phyloP scores from a whole-genome alignment of 192 early-diverging fungal species.

The Backusella morwellensis region DNA sequence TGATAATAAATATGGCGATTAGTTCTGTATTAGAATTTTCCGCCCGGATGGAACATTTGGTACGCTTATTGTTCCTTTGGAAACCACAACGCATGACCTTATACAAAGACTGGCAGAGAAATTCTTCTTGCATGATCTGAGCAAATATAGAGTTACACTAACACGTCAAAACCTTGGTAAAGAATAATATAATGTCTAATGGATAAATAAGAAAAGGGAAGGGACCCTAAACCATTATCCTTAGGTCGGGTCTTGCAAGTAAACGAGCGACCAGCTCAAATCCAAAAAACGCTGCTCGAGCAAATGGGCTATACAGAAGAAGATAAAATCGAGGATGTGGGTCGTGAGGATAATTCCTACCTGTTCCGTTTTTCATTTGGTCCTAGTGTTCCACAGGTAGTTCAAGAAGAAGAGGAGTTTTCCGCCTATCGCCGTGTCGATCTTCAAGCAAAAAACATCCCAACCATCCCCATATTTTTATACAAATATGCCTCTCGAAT shows the following conservation, averaged over 20 bases:
- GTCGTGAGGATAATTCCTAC: conserved; percentile 85
- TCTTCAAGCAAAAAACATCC: conserved; percentile 66
- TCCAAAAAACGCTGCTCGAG: conserved; percentile 71
- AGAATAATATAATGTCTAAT: conserved; percentile 32
- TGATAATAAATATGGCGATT: conserved; percentile 7
- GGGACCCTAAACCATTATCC: conserved; percentile 52
- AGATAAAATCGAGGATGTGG: conserved; percentile 76
- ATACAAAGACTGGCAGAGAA: conserved; percentile 75
- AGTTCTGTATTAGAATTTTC: conserved; percentile 75
- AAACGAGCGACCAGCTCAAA: conserved; percentile 69
- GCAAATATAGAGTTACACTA: conserved; percentile 30
- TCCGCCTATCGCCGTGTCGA: conserved; percentile 59
- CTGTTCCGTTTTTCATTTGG: conserved; percentile 77
- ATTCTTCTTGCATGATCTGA: conserved; percentile 74
- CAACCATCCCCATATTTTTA: conserved; percentile 76
- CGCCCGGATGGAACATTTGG: conserved; percentile 78
- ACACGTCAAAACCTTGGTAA: conserved; percentile 27
- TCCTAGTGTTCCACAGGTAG: conserved; percentile 35
- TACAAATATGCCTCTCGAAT: conserved; percentile 70
- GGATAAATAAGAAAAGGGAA: conserved; percentile 38
- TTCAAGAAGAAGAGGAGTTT: conserved; percentile 40
- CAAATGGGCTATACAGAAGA: conserved; percentile 77
- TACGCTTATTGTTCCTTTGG: conserved; percentile 67
- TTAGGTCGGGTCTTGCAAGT: conserved; percentile 70
- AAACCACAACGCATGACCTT: conserved; percentile 72